A percentile compares a stretch with the other conserved stretches of the same genome.
Evolutionary conservation across 257 asterid species (phyloP).

Genomic region (Solanum lycopersicoides): DNA sequence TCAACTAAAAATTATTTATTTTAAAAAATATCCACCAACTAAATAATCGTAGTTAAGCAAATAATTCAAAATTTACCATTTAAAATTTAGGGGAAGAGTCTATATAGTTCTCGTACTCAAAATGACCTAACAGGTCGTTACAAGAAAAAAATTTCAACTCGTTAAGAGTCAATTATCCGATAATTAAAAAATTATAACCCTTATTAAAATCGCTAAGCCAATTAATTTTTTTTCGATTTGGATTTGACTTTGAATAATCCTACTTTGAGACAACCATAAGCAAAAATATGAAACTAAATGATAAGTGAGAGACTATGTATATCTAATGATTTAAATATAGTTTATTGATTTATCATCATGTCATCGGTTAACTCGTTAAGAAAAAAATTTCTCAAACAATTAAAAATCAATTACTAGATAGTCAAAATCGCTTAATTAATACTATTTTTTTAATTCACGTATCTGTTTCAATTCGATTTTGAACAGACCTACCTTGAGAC

Average conservation of each 20-base stretch:
- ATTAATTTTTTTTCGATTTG: too few species aligned
- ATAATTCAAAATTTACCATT: too few species aligned
- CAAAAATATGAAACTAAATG: too few species aligned
- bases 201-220: too few species aligned
- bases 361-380: not conserved
- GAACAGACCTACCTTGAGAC: not conserved
- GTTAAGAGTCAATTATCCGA: not conserved
- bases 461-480: too few species aligned
- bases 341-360: not conserved
- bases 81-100: too few species aligned
- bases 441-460: not conserved
- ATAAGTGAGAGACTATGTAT: not conserved
- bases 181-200: too few species aligned
- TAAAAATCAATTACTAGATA: not conserved
- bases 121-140: not conserved
- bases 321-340: not conserved
- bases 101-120: not conserved
- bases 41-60: not conserved
- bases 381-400: not conserved
- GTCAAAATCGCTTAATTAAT: not conserved
- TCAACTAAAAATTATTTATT: not conserved
- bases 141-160: not conserved
- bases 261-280: not conserved
- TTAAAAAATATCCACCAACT: not conserved
- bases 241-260: not conserved